Evolutionary conservation across 2,329 filamentous ascomycete genomes (phyloP).

Genomic region (Sclerotinia minor): DNA sequence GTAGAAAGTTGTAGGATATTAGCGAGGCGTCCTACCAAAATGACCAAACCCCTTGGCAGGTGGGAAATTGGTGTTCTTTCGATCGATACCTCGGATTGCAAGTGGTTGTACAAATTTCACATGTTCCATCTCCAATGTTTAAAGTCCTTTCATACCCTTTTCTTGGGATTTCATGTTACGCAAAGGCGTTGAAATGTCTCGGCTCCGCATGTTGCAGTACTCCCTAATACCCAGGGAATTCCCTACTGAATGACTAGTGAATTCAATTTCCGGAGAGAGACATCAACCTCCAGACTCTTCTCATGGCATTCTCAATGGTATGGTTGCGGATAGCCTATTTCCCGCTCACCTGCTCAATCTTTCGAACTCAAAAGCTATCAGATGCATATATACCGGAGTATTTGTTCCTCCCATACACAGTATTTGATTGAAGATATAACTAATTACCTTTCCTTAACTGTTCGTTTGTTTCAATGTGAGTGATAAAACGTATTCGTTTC

Average conservation of each 20-base stretch:
- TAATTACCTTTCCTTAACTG: background rate
- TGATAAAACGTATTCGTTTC: background rate
- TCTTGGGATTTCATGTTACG: constrained; percentile 14
- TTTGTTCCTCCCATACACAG: constrained; percentile 8
- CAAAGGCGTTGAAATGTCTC: constrained; percentile 20
- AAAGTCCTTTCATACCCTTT: background rate
- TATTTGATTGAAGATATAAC: background rate
- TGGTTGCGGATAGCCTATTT: constrained; percentile 15
- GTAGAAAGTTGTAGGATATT: constrained; percentile 66
- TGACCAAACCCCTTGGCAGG: constrained; percentile 9
- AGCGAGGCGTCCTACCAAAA: constrained; percentile 7
- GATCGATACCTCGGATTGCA: constrained; percentile 5
- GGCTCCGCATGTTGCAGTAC: constrained; percentile 13
- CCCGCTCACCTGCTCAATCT: constrained; percentile 13
- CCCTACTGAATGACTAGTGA: constrained; percentile 17
- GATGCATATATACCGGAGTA: constrained; percentile 16
- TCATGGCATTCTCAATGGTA: background rate
- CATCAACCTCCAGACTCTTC: background rate
- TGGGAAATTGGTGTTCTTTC: constrained; percentile 4
- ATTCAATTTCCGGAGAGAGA: constrained; percentile 5
- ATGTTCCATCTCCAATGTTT: background rate
- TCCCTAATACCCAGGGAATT: background rate
- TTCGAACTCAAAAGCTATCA: constrained; percentile 14
- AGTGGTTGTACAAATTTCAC: constrained; percentile 15
- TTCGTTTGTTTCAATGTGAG: background rate